Conservation (phyloP, 805 yeast species). For the Pichia ethanolica region DNA sequence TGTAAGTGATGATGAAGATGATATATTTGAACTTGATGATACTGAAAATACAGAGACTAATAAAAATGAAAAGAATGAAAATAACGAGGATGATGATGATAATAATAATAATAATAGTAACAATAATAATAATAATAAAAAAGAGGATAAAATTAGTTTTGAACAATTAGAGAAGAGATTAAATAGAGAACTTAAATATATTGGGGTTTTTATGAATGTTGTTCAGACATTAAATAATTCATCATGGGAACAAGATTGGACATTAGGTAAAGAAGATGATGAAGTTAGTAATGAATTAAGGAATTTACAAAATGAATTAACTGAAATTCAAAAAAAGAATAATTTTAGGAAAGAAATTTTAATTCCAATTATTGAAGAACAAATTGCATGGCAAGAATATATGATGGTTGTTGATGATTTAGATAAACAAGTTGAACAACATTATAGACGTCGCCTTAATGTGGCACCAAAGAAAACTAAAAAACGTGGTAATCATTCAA, state of each 20-base stretch:
- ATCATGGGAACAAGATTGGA: conserved; percentile 57
- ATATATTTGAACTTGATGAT: background rate
- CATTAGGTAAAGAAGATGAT: conserved; percentile 80
- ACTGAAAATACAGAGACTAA: background rate
- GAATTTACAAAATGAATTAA: conserved; percentile 58
- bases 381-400: conserved; percentile 92
- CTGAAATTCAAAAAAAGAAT: conserved; percentile 54
- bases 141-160: conserved; percentile 48
- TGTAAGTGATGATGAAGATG: conserved; percentile 36
- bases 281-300: conserved; percentile 85
- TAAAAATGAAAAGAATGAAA: conserved; percentile 16
- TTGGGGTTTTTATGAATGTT: conserved; percentile 78
- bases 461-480: conserved; percentile 58
- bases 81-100: conserved; percentile 33
- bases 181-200: conserved; percentile 78
- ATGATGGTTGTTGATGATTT: conserved; percentile 83
- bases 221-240: conserved; percentile 32
- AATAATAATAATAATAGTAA: conserved; percentile 12
- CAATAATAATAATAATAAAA: conserved; percentile 40
- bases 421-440: conserved; percentile 95
- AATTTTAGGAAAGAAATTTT: conserved; percentile 57
- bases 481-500: conserved; percentile 31
- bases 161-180: conserved; percentile 78
- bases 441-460: conserved; percentile 74
- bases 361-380: conserved; percentile 73